phyloP scores from a whole-genome alignment of 768 basidiomycete genomes.

The Boletus vermiculosoides region DNA sequence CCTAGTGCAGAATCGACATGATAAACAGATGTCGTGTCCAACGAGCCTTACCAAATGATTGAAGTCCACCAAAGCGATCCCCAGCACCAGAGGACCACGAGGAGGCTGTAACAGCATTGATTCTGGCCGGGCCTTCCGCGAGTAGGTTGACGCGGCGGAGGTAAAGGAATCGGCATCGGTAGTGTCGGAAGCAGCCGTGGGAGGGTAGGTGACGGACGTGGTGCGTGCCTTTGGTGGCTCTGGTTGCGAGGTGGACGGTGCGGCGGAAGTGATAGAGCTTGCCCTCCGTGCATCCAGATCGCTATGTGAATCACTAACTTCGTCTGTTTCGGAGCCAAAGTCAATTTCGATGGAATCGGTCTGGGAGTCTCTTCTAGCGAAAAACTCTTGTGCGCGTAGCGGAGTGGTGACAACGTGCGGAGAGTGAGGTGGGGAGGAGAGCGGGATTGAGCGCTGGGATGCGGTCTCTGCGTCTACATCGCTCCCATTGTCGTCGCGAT shows the following conservation, averaged over 20 bases:
- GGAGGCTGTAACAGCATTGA: constrained; percentile 66
- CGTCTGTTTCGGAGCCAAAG: constrained; percentile 53
- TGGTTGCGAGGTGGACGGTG: constrained; percentile 41
- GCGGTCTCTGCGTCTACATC: constrained; percentile 73
- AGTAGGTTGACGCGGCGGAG: constrained; percentile 56
- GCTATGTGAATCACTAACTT: constrained; percentile 48
- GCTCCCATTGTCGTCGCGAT: constrained; percentile 37
- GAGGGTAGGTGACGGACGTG: constrained; percentile 57
- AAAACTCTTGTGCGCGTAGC: constrained; percentile 27
- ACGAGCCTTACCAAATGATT: constrained; percentile 75
- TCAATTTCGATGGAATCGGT: constrained; percentile 54
- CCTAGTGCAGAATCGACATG: constrained; percentile 42
- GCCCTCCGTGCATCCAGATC: constrained; percentile 35
- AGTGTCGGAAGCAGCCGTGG: constrained; percentile 43
- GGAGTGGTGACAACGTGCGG: constrained; percentile 35
- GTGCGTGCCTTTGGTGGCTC: constrained; percentile 38
- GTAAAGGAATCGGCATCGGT: constrained; percentile 57
- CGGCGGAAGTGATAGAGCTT: constrained; percentile 51
- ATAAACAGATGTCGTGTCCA: constrained; percentile 7
- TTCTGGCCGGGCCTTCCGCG: constrained; percentile 74
- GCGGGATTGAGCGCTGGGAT: constrained; percentile 73
- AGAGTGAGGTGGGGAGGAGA: constrained; percentile 63
- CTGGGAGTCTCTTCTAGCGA: constrained; percentile 43
- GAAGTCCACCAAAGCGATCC: constrained; percentile 92
- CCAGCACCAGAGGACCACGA: constrained; percentile 62